phyloP scores from a whole-genome alignment of 257 asterid species.

The Solanum dulcamara region DNA sequence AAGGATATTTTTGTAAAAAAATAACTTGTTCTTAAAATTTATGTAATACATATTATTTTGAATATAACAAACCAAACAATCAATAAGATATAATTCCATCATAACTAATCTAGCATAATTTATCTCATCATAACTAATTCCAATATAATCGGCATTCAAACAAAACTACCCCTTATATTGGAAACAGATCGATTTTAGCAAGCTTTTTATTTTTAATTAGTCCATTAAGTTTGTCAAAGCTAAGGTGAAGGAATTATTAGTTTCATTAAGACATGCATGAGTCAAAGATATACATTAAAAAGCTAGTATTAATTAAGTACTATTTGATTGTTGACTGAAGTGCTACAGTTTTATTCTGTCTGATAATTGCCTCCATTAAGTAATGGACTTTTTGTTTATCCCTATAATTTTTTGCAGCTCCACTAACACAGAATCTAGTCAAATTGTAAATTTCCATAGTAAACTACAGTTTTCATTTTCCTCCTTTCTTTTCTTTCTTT shows the following conservation, averaged over 20 bases:
- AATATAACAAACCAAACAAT: too few relatives aligned
- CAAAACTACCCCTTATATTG: too few relatives aligned
- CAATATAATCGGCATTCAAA: too few relatives aligned
- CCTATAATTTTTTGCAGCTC: background rate
- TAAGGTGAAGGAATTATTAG: background rate
- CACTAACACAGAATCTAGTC: background rate
- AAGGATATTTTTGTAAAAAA: too few relatives aligned
- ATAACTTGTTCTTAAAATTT: too few relatives aligned
- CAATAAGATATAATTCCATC: too few relatives aligned
- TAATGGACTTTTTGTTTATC: background rate
- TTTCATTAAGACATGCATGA: background rate
- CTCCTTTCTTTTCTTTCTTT: background rate
- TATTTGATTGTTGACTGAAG: constrained; percentile 1
- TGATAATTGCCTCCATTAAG: background rate
- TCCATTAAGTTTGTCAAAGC: background rate
- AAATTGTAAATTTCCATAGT: background rate
- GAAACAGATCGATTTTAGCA: too few relatives aligned
- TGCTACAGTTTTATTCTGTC: background rate
- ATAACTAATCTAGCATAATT: too few relatives aligned
- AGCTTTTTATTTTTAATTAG: background rate
- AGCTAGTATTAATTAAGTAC: background rate
- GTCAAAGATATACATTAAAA: background rate
- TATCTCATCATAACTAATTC: too few relatives aligned
- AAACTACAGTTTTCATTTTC: background rate
- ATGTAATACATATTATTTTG: too few relatives aligned